These are phyloP conservation scores for Paraphaeosphaeria sporulosa DNA, from an alignment of 2,329 filamentous ascomycete species.

Conservation along the genomic window DNA sequence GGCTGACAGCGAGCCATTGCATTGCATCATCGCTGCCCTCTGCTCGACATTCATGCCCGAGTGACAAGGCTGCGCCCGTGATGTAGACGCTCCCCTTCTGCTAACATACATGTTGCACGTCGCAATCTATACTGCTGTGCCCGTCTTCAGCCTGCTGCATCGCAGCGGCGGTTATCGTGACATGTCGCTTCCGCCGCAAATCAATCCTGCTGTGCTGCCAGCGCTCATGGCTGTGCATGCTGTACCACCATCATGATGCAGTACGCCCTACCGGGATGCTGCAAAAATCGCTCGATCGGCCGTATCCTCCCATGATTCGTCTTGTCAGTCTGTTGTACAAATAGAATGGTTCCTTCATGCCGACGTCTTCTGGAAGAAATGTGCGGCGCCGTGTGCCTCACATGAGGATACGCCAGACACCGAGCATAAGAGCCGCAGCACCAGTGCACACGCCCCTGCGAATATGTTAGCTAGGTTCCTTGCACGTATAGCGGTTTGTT, in stretches of 20 bases:
- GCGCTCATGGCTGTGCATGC: conserved; percentile 24
- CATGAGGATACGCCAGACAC: conserved; percentile 73
- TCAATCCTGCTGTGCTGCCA: conserved; percentile 23
- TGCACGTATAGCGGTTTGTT: background rate
- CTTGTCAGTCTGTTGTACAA: conserved; percentile 14
- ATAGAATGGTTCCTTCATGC: conserved; percentile 2
- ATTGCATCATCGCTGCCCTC: conserved; percentile 31
- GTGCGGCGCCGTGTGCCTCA: conserved; percentile 42
- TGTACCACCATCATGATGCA: conserved; percentile 27
- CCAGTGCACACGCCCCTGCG: conserved; percentile 69
- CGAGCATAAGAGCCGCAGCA: conserved; percentile 70
- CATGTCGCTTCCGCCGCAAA: conserved; percentile 21
- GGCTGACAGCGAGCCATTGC: conserved; percentile 26
- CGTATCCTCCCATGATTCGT: conserved; percentile 13
- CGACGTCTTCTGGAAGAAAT: conserved; percentile 10
- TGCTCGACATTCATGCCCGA: conserved; percentile 27
- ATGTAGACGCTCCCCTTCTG: conserved; percentile 8
- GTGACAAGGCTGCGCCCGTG: conserved; percentile 27
- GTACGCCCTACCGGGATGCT: conserved; percentile 23
- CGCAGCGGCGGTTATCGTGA: conserved; percentile 25
- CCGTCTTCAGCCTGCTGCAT: background rate
- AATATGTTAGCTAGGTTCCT: conserved; percentile 31
- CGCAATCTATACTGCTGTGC: conserved; percentile 2
- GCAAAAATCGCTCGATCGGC: conserved; percentile 16
- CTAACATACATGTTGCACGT: conserved; percentile 14